Percentiles rank a stretch among this genome's conserved stretches.
These are phyloP conservation scores for Corylus americana DNA, from an alignment of 306 rosid genomes.

Conservation along the genomic window DNA sequence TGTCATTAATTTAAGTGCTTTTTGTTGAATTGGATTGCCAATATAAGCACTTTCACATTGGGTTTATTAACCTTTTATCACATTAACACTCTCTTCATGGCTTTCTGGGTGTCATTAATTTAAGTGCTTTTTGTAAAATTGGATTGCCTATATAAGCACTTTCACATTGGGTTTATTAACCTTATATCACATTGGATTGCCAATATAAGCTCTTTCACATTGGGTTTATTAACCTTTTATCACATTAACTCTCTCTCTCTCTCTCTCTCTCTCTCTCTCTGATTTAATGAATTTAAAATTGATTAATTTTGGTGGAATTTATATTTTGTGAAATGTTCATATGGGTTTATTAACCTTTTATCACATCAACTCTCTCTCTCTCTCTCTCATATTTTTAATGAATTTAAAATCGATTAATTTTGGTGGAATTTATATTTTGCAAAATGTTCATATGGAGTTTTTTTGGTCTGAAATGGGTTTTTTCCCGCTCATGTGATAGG, in stretches of 20 bases:
- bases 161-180: background rate
- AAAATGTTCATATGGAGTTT: conserved; percentile 10
- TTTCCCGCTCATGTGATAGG: conserved; percentile 28
- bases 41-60: background rate
- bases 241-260: background rate
- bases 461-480: background rate
- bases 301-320: conserved; percentile 1
- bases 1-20: background rate
- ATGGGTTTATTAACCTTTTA: background rate
- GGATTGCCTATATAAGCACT: background rate
- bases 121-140: background rate
- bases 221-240: background rate
- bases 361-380: background rate
- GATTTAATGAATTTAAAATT: background rate
- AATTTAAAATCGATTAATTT: background rate
- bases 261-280: too few species aligned
- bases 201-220: background rate
- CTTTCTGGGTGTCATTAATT: background rate
- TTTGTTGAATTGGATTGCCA: background rate
- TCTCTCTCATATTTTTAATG: too few species aligned
- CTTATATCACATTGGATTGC: too few species aligned
- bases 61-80: background rate
- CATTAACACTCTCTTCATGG: background rate
- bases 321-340: conserved; percentile 13
- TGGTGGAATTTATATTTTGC: conserved; percentile 9